phyloP scores from a whole-genome alignment of 352 stramenopile species.

The Phytopythium cucurbitacearum region DNA sequence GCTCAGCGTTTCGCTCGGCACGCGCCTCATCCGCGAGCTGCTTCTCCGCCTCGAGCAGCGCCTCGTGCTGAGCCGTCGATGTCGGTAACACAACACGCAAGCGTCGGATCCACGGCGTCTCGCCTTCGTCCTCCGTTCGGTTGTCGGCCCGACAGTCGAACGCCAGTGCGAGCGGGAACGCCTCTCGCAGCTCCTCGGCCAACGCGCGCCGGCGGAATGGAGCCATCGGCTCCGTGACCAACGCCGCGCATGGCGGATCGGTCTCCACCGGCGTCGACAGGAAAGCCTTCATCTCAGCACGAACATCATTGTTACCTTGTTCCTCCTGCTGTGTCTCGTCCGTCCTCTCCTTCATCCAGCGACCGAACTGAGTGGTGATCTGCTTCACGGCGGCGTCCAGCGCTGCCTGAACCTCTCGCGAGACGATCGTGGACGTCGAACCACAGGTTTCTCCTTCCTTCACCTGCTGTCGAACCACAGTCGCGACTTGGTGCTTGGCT shows the following conservation, averaged over 20 bases:
- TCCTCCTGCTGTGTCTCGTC: not conserved
- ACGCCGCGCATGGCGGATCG: constrained; percentile 21
- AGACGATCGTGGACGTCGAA: not conserved
- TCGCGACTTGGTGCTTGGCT: constrained; percentile 12
- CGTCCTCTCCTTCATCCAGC: not conserved
- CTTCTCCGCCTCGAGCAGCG: constrained; percentile 25
- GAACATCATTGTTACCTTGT: constrained; percentile 11
- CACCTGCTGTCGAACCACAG: too few relatives aligned
- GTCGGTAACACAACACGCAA: constrained; percentile 40
- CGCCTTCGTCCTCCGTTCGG: constrained; percentile 13
- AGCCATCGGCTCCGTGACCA: constrained; percentile 55
- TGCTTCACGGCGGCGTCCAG: constrained; percentile 1
- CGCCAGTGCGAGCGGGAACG: constrained; percentile 33
- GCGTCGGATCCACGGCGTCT: constrained; percentile 56
- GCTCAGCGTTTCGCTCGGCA: constrained; percentile 41
- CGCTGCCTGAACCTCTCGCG: constrained; percentile 2
- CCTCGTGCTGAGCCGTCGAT: constrained; percentile 17
- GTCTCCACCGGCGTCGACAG: constrained; percentile 21
- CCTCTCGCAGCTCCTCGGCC: constrained; percentile 39
- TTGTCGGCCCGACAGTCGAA: constrained; percentile 74
- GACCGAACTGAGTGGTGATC: not conserved
- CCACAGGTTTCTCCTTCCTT: too few relatives aligned
- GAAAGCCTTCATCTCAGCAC: constrained; percentile 31
- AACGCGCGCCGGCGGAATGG: constrained; percentile 62
- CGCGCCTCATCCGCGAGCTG: constrained; percentile 25